Evolutionary conservation across 371 early-diverging fungal species (phyloP).

Genomic region (Capniomyces stellatus): DNA sequence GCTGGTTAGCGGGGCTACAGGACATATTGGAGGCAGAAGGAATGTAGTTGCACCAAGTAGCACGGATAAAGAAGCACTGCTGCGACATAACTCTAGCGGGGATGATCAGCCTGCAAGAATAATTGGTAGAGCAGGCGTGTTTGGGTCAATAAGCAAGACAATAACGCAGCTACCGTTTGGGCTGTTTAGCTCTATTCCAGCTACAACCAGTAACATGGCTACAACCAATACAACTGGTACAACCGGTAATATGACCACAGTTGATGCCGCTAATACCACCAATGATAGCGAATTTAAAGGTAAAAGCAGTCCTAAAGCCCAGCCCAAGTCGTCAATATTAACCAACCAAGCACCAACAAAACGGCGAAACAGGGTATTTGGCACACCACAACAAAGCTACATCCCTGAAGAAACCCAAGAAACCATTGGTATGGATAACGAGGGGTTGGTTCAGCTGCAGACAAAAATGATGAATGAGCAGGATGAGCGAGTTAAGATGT

Average conservation of each 20-base stretch:
- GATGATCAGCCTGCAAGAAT: conserved; percentile 16
- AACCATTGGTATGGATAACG: conserved; percentile 53
- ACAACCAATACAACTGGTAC: conserved; percentile 1
- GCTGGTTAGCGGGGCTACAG: conserved; percentile 9
- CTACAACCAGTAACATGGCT: background rate
- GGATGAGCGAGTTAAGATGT: conserved; percentile 51
- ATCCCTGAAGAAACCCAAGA: conserved; percentile 52
- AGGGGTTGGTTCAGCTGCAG: conserved; percentile 53
- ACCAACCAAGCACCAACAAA: background rate
- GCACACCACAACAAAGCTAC: conserved; percentile 37
- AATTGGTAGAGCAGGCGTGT: conserved; percentile 12
- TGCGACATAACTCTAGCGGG: no score
- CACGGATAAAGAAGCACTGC: conserved; percentile 28
- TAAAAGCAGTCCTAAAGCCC: background rate
- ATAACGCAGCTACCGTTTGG: background rate
- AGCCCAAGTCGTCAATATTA: background rate
- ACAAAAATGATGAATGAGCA: conserved; percentile 56
- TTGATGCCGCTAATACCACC: background rate
- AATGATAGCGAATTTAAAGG: background rate
- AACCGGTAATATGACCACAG: background rate
- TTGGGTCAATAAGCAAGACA: background rate
- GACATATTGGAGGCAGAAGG: background rate
- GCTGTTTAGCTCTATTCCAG: background rate
- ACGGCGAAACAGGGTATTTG: conserved; percentile 33
- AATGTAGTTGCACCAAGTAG: conserved; percentile 3